Evolutionary conservation across 2,329 filamentous ascomycete genomes (phyloP), one percentile per base, ranked within the genome.

Genomic region (Fusarium succisae): DNA sequence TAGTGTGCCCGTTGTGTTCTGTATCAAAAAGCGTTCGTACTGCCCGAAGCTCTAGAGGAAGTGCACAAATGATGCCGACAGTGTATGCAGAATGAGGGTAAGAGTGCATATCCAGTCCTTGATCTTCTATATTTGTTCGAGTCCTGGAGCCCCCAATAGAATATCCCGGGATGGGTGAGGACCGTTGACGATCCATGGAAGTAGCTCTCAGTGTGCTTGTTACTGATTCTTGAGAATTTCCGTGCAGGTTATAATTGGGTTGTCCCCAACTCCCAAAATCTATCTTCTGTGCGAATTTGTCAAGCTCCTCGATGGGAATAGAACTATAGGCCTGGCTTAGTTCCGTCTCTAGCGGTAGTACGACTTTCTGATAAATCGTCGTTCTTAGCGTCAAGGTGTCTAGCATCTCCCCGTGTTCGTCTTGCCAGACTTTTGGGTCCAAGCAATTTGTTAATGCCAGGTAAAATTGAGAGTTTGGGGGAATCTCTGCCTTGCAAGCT

Each of bases 211-310:
- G 28, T 30, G 30, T 32, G 30, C 30, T 17, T 24, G 0, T 11
- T 0, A 43, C 6, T 3, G 9, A 24, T 1, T n/a, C 6, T 17
- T n/a, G 22, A 5, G 14, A 24, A 24, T 43, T 6, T 1, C 0
- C 41, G 3, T n/a, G 22, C 14, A 0, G 0, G 0, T 43, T n/a
- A 1, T n/a, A 3, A n/a, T n/a, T 17, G 24, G 9, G 17, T 0
- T 48, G 12, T 30, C 41, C 30, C 30, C 30, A 47, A 1, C 30
- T 45, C 6, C 41, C 55, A 58, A 58, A 58, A 5, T 58, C 41
- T 9, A 58, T 0, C 1, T 38, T 0, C 0, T 58, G 32, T 6
- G 55, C 32, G 3, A 58, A 37, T 3, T 22, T 18, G 6, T 58
- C 55, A 12, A 58, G 41, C 0, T 47, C 24, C 1, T 58, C 55